Base-by-base conservation (phyloP, 257 asterid genomes). In the Salvia miltiorrhiza region DNA sequence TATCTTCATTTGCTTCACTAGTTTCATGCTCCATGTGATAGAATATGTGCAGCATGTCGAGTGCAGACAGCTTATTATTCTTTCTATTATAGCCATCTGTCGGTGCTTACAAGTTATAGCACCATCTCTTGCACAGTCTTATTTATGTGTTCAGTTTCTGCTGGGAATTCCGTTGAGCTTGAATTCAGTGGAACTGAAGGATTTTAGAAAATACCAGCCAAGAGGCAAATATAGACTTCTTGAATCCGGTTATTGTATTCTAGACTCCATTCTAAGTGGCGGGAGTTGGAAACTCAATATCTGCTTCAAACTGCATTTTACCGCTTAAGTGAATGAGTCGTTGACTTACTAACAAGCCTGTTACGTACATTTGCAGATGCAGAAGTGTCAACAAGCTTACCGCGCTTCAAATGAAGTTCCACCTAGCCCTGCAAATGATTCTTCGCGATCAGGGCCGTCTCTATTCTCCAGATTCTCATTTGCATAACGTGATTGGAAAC, bases 381-480 rank as follows among this genome's bases (percentile, higher is more conserved):
- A 83, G 37, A 94, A 85, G 84, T 94, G 96, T 73, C 99, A 89
- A 72, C 90, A 87, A 70, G 96, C 96, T 65, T 87, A 88, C 76
- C 90, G 84, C 49, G 24, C 95, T 43, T 71, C 83, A 55, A 49
- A 65, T 19, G 90, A 85, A 30, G 83, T 74, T 48, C 84, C 90
- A 28, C 85, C 92, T n/a, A 84, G 79, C 84, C 86, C 97, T 2
- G 82, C 88, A 78, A 77, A 78, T 58, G 95, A 88, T 69, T 76
- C 90, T 50, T 72, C 79, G 3, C 85, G 77, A 71, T 79, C 96
- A 11, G 89, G 82, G 62, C 49, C 44, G n/a, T 88, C 98, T 49
- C 89, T 93, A n/a, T 90, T 93, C 65, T 88, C 98, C 20, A 83
- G 96, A 83, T 93, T 93, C 82, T 60, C 97, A 30, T 90, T 93